Evolutionary conservation across 2,329 filamentous ascomycete genomes (phyloP).

Genomic region (Fusarium proliferatum): DNA sequence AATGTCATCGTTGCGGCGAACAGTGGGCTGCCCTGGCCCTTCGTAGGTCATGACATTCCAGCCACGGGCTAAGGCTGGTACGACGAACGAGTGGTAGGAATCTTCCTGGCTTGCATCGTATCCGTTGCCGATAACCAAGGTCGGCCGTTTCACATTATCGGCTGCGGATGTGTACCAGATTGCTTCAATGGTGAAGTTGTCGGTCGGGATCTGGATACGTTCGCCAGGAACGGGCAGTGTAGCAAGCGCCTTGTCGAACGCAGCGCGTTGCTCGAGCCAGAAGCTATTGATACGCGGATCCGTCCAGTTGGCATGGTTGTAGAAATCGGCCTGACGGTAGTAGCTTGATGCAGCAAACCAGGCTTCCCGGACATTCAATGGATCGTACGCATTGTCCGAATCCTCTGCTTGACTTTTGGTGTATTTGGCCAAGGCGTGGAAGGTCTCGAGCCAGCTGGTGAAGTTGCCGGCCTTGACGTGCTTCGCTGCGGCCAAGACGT

Average conservation of each 20-base stretch:
- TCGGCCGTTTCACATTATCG: neutral
- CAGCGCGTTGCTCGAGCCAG: neutral
- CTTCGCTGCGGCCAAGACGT: neutral
- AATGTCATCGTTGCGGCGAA: neutral
- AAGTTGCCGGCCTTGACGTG: neutral
- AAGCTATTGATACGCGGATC: neutral
- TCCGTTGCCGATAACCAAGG: neutral
- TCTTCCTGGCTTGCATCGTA: neutral
- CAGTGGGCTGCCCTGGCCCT: neutral
- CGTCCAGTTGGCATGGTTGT: neutral
- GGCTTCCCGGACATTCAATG: neutral
- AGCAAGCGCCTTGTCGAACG: neutral
- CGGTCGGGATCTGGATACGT: neutral
- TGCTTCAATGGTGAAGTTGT: neutral
- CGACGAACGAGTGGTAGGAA: neutral
- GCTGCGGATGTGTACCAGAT: neutral
- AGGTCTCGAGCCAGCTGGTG: neutral
- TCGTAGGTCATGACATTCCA: neutral
- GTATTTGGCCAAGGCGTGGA: neutral
- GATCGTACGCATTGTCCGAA: neutral
- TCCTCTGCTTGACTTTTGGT: neutral
- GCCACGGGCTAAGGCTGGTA: neutral
- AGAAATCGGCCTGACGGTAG: neutral
- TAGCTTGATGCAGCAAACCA: neutral
- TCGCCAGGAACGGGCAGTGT: neutral